Conservation (phyloP, 1,284 basidiomycete species). For the Pseudozyma pruni region DNA sequence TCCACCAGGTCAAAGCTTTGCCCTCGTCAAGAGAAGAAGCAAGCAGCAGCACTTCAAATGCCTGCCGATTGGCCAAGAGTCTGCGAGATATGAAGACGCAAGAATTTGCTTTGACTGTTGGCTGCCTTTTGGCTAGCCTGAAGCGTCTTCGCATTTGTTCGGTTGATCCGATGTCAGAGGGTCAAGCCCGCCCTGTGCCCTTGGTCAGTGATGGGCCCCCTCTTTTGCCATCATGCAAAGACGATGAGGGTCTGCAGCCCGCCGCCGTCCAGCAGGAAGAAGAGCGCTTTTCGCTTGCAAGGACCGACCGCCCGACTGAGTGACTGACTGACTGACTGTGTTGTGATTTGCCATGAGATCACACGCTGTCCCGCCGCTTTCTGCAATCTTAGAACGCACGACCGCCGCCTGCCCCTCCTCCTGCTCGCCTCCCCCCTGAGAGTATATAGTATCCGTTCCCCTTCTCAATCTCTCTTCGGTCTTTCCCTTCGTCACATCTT, state of each 20-base stretch:
- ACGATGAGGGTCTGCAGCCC: slow-evolving; percentile 5
- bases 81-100: slow-evolving; percentile 41
- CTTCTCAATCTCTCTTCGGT: slow-evolving; percentile 5
- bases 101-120: slow-evolving; percentile 17
- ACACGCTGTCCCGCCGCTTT: neutral
- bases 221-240: slow-evolving; percentile 13
- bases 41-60: slow-evolving; percentile 39
- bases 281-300: slow-evolving; percentile 14
- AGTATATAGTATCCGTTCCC: slow-evolving; percentile 34
- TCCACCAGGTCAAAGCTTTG: no score
- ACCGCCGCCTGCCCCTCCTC: neutral
- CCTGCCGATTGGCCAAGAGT: slow-evolving; percentile 50
- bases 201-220: neutral
- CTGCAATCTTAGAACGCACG: neutral
- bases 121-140: neutral
- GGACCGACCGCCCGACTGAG: neutral
- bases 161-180: slow-evolving; percentile 26
- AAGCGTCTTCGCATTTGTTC: slow-evolving; percentile 22
- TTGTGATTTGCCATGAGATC: slow-evolving; percentile 1
- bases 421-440: neutral
- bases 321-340: neutral
- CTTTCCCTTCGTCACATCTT: slow-evolving; percentile 14
- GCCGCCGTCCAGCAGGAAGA: neutral
- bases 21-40: neutral
- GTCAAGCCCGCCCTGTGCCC: slow-evolving; percentile 12